A percentile compares a stretch with the other conserved stretches of the same genome.
These are phyloP conservation scores for Auxenochlorella protothecoides DNA, from an alignment of 139 green algal species.

Conservation along the genomic window DNA sequence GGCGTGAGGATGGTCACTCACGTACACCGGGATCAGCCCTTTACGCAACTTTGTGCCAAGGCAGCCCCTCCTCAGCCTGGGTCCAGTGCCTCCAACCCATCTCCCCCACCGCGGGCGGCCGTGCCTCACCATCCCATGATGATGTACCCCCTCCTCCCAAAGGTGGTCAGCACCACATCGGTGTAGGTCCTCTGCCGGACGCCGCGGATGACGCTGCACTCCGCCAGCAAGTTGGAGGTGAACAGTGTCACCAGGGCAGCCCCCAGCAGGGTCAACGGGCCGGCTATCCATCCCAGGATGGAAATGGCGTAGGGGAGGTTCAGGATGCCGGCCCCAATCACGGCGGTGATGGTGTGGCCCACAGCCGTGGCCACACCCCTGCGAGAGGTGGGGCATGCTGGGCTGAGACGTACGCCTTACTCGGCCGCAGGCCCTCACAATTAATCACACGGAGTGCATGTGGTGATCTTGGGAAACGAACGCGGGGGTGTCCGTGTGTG, in stretches of 20 bases:
- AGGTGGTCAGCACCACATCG: not conserved
- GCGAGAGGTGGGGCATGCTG: no score
- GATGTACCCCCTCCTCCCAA: not conserved
- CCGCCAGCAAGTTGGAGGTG: conserved; percentile 25
- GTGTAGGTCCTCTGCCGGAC: conserved; percentile 4
- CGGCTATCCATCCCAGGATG: conserved; percentile 10
- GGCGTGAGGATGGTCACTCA: not conserved
- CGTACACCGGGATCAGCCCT: not conserved
- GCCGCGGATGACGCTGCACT: conserved; percentile 24
- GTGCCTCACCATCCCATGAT: conserved; percentile 2
- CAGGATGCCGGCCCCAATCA: conserved; percentile 8
- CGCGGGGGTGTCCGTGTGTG: no score
- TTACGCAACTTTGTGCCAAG: not conserved
- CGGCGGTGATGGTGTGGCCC: no score
- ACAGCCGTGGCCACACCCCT: no score
- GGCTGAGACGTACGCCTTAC: no score
- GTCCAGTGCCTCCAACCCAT: no score
- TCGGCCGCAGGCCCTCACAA: no score
- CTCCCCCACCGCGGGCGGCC: no score
- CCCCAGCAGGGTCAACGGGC: conserved; percentile 20
- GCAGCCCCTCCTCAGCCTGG: no score
- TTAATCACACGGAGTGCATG: no score
- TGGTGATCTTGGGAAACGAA: no score
- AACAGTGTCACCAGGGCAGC: conserved; percentile 24
- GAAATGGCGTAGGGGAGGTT: conserved; percentile 7